phyloP scores from a whole-genome alignment of 345 rosid species.

The Lumnitzera littorea region DNA sequence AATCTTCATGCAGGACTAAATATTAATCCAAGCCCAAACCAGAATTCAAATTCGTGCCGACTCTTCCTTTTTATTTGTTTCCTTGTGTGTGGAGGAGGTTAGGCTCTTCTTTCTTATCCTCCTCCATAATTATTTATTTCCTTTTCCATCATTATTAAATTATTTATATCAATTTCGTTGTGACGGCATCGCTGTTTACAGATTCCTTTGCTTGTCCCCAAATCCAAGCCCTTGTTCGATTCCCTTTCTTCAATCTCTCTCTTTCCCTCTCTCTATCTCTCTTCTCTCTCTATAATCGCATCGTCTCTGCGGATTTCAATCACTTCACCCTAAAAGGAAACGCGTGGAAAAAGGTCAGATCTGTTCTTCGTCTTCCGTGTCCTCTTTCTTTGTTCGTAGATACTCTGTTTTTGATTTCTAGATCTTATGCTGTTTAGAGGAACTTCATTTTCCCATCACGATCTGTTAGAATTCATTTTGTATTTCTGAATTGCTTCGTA shows the following conservation, averaged over 20 bases:
- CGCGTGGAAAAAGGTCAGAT: no score
- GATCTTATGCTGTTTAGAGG: slow-evolving; percentile 3
- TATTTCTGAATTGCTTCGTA: no score
- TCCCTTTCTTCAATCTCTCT: neutral
- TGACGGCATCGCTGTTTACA: no score
- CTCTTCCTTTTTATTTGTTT: neutral
- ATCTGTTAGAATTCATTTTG: no score
- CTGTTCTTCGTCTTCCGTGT: neutral
- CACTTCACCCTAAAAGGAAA: no score
- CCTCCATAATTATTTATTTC: no score
- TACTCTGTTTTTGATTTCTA: neutral
- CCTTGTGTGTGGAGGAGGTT: slow-evolving; percentile 9
- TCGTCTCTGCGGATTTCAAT: neutral
- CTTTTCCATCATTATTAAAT: no score
- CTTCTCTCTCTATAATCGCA: neutral
- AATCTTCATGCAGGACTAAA: slow-evolving; percentile 21
- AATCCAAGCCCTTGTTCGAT: neutral
- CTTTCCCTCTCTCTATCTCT: neutral
- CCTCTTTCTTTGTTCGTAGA: neutral
- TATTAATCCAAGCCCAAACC: neutral
- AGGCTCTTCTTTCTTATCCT: neutral
- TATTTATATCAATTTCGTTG: no score
- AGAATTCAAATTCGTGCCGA: neutral
- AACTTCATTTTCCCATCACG: no score
- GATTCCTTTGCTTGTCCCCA: neutral